Evolutionary conservation across 306 rosid genomes (phyloP), one percentile per base, ranked within the genome.

Genomic region (Castanea crenata): DNA sequence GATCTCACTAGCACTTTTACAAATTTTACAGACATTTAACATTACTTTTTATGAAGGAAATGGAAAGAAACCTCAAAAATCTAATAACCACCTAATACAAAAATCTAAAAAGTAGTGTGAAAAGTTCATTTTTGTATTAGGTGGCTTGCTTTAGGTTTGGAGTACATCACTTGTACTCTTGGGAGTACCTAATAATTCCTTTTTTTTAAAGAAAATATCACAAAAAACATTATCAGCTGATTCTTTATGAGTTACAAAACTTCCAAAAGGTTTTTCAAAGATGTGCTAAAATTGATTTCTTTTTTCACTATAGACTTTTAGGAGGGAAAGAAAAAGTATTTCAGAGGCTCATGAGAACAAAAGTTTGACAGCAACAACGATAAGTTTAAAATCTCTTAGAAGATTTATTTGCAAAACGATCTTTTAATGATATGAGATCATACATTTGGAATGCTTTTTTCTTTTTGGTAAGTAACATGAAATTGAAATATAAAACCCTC

Each of bases 401-500:
- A 65, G 46, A 32, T 65, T 32, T 31, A 1, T 16, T 63, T 58
- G 32, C 13, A 58, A 59, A 62, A 62, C 20, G 27, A 14, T 62
- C 41, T 34, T 25, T 29, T 63, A 59, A 20, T 29, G 38, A 27
- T 15, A 63, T 63, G 41, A 67, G 27, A 73, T 70, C 34, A 73
- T 73, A 58, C 61, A 62, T 69, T 61, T 25, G 27, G 52, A 64
- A 56, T n/a, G 51, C 52, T 12, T 49, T 49, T 49, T 49, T 12
- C 5, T 49, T 49, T 49, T 49, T 49, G 54, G 16, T 49, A 12
- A 12, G 58, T 41, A 69, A 74, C 34, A 73, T 73, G 59, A 61
- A 55, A 61, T 69, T 25, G 27, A 38, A 64, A 56, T n/a, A 51
- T 52, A 73, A 67, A 81, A 35, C 52, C 72, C 38, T 14, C n/a